Percentiles rank a stretch among this genome's conserved stretches.
Conservation (phyloP, 768 basidiomycete species). For the Pleurotus cornucopiae region DNA sequence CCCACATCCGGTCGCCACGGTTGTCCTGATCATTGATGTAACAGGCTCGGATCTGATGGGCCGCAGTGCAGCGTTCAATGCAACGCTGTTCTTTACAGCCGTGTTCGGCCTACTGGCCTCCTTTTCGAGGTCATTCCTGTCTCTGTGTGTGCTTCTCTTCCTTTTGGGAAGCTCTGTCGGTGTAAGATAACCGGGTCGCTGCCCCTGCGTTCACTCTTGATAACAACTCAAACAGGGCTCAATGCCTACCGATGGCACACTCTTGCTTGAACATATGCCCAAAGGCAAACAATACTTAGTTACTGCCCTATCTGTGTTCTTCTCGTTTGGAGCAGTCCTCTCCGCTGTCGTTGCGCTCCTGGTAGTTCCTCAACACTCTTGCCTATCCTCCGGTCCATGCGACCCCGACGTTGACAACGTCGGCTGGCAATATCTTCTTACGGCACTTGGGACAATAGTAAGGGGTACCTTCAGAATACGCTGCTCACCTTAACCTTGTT, state of each 20-base stretch:
- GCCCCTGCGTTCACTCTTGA: too few relatives aligned
- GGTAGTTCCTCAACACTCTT: conserved; percentile 75
- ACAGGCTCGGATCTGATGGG: conserved; percentile 84
- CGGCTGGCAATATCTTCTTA: conserved; percentile 89
- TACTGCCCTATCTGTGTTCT: conserved; percentile 91
- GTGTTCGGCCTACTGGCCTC: conserved; percentile 83
- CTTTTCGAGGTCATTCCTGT: conserved; percentile 61
- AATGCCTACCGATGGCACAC: conserved; percentile 96
- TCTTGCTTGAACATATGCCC: conserved; percentile 90
- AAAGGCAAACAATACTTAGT: conserved; percentile 89
- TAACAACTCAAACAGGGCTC: conserved; percentile 53
- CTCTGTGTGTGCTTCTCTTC: conserved; percentile 77
- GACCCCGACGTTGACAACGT: conserved; percentile 65
- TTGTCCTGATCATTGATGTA: neutral
- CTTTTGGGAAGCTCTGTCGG: conserved; percentile 92
- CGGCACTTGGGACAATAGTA: conserved; percentile 77
- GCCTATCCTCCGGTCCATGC: conserved; percentile 48
- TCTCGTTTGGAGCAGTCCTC: conserved; percentile 88
- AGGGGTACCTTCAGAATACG: conserved; percentile 25
- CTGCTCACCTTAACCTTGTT: conserved; percentile 10
- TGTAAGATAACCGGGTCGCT: conserved; percentile 30
- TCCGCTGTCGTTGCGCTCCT: conserved; percentile 76
- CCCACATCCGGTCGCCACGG: neutral
- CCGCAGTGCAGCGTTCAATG: conserved; percentile 86
- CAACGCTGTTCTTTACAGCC: conserved; percentile 86